Evolutionary conservation across 805 yeast genomes (phyloP).

Genomic region (Kodamaea lidongshanica): DNA sequence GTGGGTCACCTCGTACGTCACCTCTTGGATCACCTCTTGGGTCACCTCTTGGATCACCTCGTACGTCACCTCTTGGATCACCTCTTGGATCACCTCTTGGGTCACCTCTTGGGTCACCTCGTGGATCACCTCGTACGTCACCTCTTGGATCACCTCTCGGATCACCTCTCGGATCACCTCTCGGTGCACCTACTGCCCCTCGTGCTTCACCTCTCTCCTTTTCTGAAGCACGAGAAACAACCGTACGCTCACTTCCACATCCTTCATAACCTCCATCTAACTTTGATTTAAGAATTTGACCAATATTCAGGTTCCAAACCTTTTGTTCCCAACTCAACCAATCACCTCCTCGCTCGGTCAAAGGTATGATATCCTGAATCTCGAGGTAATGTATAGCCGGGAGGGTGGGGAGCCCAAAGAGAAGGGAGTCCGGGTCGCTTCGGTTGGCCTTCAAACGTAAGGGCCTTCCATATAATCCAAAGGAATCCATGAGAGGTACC

Average conservation of each 20-base stretch:
- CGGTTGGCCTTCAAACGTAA: constrained; percentile 38
- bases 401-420: constrained; percentile 41
- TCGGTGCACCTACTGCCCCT: too few species aligned
- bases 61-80: too few species aligned
- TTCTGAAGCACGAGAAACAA: too few species aligned
- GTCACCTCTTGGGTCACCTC: too few species aligned
- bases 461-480: constrained; percentile 43
- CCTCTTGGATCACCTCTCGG: too few species aligned
- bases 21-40: too few species aligned
- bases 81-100: too few species aligned
- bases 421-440: constrained; percentile 33
- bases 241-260: constrained; percentile 64
- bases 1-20: too few species aligned
- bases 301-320: constrained; percentile 29
- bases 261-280: constrained; percentile 56
- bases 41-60: too few species aligned
- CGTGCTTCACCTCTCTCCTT: too few species aligned
- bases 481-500: constrained; percentile 36
- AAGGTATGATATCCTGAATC: constrained; percentile 22
- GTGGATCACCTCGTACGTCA: too few species aligned
- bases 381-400: constrained; percentile 41
- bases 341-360: constrained; percentile 17
- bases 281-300: constrained; percentile 27
- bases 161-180: too few species aligned
- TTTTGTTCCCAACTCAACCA: constrained; percentile 34